Percentiles rank a stretch among this genome's conserved stretches.
These are phyloP conservation scores for Coniochaeta ligniaria DNA, from an alignment of 2,329 filamentous ascomycete species.

Conservation along the genomic window DNA sequence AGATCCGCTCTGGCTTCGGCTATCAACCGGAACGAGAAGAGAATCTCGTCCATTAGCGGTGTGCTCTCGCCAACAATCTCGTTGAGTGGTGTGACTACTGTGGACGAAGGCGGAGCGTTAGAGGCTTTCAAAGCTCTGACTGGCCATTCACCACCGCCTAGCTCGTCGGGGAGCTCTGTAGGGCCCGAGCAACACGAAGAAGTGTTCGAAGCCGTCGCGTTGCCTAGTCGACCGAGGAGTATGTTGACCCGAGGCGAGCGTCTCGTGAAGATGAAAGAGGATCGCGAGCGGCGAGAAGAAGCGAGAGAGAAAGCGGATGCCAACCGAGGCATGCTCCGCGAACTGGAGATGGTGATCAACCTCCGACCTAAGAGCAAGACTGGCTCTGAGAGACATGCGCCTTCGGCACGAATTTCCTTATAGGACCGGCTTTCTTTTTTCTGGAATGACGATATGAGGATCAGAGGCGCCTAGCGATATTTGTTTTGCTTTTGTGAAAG, in stretches of 20 bases:
- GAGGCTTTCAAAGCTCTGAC: conserved; percentile 72
- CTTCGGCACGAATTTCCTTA: conserved; percentile 32
- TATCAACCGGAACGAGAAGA: conserved; percentile 73
- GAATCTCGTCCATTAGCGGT: conserved; percentile 55
- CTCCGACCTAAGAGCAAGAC: conserved; percentile 31
- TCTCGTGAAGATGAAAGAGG: conserved; percentile 80
- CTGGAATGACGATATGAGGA: background rate
- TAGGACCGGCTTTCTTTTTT: conserved; percentile 14
- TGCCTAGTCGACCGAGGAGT: conserved; percentile 62
- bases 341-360: conserved; percentile 84
- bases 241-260: conserved; percentile 78
- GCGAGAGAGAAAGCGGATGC: conserved; percentile 70
- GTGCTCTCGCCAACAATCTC: conserved; percentile 53
- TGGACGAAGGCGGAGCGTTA: conserved; percentile 42
- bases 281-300: conserved; percentile 66
- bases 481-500: background rate
- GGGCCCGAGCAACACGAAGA: conserved; percentile 60
- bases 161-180: conserved; percentile 43
- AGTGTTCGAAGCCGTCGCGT: conserved; percentile 85
- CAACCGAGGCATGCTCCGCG: conserved; percentile 82
- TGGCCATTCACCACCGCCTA: conserved; percentile 53
- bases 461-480: background rate
- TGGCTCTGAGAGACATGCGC: background rate
- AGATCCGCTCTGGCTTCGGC: conserved; percentile 75
- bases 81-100: conserved; percentile 60